Evolutionary conservation across 148 eudicot species (phyloP).

Genomic region (Rhododendron williamsianum): DNA sequence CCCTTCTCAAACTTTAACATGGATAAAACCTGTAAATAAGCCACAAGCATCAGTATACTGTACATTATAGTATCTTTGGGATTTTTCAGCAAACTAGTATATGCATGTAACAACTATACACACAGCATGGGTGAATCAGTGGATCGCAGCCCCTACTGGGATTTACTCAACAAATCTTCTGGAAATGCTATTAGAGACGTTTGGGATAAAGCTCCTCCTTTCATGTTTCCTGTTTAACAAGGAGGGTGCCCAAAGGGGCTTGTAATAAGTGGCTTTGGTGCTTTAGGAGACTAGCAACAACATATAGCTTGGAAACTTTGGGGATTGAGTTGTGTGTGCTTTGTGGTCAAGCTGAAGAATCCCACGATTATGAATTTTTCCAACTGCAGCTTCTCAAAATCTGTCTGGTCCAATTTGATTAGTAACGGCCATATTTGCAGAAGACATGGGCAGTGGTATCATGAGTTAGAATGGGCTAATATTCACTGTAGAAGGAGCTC

Average conservation of each 20-base stretch:
- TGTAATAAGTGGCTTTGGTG: not conserved
- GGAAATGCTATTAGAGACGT: not conserved
- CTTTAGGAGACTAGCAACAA: not conserved
- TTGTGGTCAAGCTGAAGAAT: not conserved
- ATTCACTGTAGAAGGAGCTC: not conserved
- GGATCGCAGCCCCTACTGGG: not conserved
- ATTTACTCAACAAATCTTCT: not conserved
- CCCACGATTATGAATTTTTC: not conserved
- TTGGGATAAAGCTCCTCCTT: not conserved
- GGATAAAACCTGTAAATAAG: slow-evolving; percentile 55
- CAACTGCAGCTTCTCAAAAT: not conserved
- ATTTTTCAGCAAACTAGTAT: not conserved
- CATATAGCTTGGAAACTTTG: not conserved
- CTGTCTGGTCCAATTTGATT: not conserved
- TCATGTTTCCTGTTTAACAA: not conserved
- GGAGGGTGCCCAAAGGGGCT: not conserved
- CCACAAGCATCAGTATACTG: not conserved
- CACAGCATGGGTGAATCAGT: not conserved
- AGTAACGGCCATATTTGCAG: not conserved
- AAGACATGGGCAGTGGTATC: not conserved
- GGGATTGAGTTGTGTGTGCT: not conserved
- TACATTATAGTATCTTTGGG: not conserved
- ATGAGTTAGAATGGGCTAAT: not conserved
- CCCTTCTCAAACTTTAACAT: slow-evolving; percentile 53
- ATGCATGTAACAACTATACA: not conserved